Evolutionary conservation across 257 asterid species (phyloP), one percentile per base, ranked within the genome.

Genomic region (Primulina eburnea): DNA sequence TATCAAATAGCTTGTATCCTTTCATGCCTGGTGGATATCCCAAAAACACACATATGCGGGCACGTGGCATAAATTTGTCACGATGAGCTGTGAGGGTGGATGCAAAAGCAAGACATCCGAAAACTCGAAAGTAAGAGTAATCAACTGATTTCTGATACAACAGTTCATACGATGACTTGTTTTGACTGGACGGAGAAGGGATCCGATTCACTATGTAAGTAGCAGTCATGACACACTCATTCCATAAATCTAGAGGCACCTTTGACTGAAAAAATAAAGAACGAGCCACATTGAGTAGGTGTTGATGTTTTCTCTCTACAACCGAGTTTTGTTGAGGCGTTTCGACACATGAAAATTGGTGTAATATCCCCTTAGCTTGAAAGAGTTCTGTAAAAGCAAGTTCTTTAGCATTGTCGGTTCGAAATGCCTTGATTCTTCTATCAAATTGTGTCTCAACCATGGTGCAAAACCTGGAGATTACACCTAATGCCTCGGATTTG

Each of bases 221-320:
- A 0, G 50, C 26, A 0, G 60, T 55, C 10, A 55, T 0, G 0
- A 55, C 2, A 4, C 60, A 17, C 0, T 55, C 11, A 55, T 2
- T 1, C 60, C 26, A 55, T 0, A 55, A 4, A 0, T 4, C 2
- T 0, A n/a, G 1, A 0, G 60, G 60, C 20, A 55, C 7, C 0
- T 1, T 2, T 0, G 60, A n/a, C 9, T 55, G 60, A 55, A n/a
- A 55, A 0, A 14, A 55, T 0, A 8, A 0, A 0, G 16, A 55
- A 0, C 60, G 60, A 16, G 60, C 10, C 0, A 55, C 60, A 17
- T 55, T 55, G 0, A 55, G 60, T 0, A 55, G 0, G 2, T 17
- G 26, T n/a, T 38, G 50, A 10, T 10, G 16, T 7, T 38, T 38
- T 3, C 50, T 38, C 1, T 10, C 4, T 0, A 38, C 60, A 0